These are phyloP conservation scores for Sicyos baderoa DNA, from an alignment of 306 rosid genomes.

Conservation along the genomic window DNA sequence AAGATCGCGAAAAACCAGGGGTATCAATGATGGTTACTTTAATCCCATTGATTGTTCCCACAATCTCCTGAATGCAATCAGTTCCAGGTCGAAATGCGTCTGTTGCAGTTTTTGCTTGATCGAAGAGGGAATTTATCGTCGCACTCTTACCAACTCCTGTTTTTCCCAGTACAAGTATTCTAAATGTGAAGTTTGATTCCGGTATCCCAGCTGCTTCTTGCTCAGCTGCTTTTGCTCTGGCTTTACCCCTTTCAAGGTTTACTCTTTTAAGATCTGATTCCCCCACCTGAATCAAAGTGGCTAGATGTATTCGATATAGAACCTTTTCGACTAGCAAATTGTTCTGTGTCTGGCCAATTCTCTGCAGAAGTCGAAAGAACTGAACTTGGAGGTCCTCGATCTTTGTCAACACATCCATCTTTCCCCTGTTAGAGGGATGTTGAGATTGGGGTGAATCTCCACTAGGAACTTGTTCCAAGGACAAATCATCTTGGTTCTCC, in stretches of 20 bases:
- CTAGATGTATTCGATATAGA: slow-evolving; percentile 82
- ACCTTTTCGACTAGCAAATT: slow-evolving; percentile 68
- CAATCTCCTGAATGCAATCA: slow-evolving; percentile 60
- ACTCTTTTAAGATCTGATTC: slow-evolving; percentile 63
- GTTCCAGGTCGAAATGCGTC: slow-evolving; percentile 94
- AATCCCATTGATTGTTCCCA: slow-evolving; percentile 64
- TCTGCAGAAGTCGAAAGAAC: slow-evolving; percentile 57
- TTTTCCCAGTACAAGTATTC: slow-evolving; percentile 83
- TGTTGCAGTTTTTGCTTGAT: slow-evolving; percentile 58
- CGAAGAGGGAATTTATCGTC: slow-evolving; percentile 83
- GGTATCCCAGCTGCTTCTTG: slow-evolving; percentile 54
- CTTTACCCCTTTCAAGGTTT: slow-evolving; percentile 37
- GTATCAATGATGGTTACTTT: slow-evolving; percentile 70
- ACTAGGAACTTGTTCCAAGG: slow-evolving; percentile 30
- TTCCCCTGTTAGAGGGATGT: slow-evolving; percentile 25
- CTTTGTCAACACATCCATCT: slow-evolving; percentile 46
- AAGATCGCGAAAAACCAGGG: slow-evolving; percentile 72
- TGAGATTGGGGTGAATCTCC: slow-evolving; percentile 30
- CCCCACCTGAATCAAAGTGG: slow-evolving; percentile 68
- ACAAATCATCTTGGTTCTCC: slow-evolving; percentile 19
- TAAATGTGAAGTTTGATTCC: slow-evolving; percentile 57
- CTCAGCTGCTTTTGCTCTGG: slow-evolving; percentile 45
- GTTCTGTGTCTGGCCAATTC: slow-evolving; percentile 61
- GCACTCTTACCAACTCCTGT: slow-evolving; percentile 99
- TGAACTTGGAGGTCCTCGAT: slow-evolving; percentile 66